These are phyloP conservation scores for Proliferodiscus dingleyae DNA, from an alignment of 2,329 filamentous ascomycete species.

Conservation along the genomic window DNA sequence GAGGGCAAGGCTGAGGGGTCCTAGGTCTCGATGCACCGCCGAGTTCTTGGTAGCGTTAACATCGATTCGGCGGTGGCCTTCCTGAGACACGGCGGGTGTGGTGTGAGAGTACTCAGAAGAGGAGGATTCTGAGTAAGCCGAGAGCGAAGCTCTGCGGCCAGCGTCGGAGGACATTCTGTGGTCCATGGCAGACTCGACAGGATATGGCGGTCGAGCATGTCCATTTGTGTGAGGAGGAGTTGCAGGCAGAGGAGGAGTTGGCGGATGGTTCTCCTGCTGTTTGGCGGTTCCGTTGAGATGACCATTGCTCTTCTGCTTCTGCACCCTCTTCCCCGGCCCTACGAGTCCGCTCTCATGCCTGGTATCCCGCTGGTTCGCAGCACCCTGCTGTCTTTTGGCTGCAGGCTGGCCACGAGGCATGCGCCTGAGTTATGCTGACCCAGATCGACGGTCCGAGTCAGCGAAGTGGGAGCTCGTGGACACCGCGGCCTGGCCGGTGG, in stretches of 20 bases:
- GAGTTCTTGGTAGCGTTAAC: slow-evolving; percentile 64
- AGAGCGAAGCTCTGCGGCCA: slow-evolving; percentile 45
- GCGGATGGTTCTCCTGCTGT: slow-evolving; percentile 36
- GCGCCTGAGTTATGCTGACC: slow-evolving; percentile 30
- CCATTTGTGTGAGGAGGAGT: slow-evolving; percentile 35
- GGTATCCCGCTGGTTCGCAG: slow-evolving; percentile 61
- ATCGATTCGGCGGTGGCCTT: slow-evolving; percentile 61
- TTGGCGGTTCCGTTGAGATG: slow-evolving; percentile 47
- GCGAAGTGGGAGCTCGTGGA: slow-evolving; percentile 23
- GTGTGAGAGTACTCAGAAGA: slow-evolving; percentile 44
- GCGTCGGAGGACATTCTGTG: slow-evolving; percentile 35
- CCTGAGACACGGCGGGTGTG: slow-evolving; percentile 37
- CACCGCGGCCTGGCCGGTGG: slow-evolving; percentile 17
- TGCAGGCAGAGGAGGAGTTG: slow-evolving; percentile 36
- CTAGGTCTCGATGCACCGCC: slow-evolving; percentile 64
- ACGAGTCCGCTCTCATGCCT: slow-evolving; percentile 86
- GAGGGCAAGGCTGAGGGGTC: slow-evolving; percentile 70
- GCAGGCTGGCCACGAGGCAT: slow-evolving; percentile 31
- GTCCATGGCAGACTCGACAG: slow-evolving; percentile 22
- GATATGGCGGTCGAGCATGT: slow-evolving; percentile 24
- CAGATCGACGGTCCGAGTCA: slow-evolving; percentile 32
- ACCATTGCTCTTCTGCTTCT: slow-evolving; percentile 50
- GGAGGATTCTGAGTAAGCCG: slow-evolving; percentile 50
- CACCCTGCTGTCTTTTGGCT: slow-evolving; percentile 34
- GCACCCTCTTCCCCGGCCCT: slow-evolving; percentile 63